A percentile compares a stretch with the other conserved stretches of the same genome.
phyloP scores from a whole-genome alignment of 768 basidiomycete genomes.

The Pholiota microspora region DNA sequence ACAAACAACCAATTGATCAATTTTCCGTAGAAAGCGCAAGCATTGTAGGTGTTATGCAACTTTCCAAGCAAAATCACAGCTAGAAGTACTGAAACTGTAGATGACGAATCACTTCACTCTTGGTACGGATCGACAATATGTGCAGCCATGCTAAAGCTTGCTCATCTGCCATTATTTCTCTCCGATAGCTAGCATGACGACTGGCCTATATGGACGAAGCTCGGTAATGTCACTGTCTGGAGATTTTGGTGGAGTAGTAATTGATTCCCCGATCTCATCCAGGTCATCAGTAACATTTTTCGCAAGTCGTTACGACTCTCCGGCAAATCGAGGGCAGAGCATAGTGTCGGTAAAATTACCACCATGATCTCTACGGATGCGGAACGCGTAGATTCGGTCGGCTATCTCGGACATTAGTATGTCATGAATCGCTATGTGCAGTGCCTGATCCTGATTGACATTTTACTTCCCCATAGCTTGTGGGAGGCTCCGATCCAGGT shows the following conservation, averaged over 20 bases:
- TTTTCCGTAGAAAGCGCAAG: conserved; percentile 37
- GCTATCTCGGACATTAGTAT: conserved; percentile 41
- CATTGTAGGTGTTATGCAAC: conserved; percentile 27
- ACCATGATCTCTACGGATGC: conserved; percentile 71
- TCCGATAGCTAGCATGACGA: conserved; percentile 39
- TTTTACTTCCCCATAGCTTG: conserved; percentile 31
- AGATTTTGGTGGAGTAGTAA: background rate
- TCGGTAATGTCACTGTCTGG: conserved; percentile 27
- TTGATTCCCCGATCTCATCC: background rate
- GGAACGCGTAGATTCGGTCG: conserved; percentile 49
- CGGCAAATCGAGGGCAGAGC: conserved; percentile 52
- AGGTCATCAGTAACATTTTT: conserved; percentile 50
- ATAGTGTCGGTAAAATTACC: conserved; percentile 64
- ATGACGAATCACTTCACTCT: conserved; percentile 46
- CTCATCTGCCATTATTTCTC: background rate
- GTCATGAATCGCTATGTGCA: conserved; percentile 10
- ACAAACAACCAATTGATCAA: background rate
- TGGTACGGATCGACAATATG: conserved; percentile 20
- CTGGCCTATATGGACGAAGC: conserved; percentile 46
- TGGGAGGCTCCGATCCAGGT: conserved; percentile 65
- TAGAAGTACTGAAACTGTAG: conserved; percentile 16
- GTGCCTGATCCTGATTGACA: background rate
- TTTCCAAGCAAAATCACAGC: background rate
- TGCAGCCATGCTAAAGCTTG: background rate
- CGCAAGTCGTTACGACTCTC: conserved; percentile 70